Evolutionary conservation across 2,329 filamentous ascomycete species (phyloP).

Genomic region (Elsinoe australis): DNA sequence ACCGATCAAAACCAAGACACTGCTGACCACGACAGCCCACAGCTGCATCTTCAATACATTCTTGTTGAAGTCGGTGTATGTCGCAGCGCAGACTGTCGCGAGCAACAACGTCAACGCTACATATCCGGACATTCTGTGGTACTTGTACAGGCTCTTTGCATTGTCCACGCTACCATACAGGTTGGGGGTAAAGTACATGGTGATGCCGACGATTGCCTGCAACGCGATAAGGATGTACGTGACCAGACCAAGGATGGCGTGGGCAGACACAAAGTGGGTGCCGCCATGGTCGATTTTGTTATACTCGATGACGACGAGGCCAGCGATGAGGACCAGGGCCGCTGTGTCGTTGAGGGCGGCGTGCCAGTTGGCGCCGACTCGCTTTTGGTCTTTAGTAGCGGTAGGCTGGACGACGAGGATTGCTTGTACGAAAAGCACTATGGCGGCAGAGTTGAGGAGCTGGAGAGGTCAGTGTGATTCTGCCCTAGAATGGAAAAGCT

Average conservation of each 20-base stretch:
- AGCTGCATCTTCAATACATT: conserved; percentile 62
- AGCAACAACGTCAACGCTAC: conserved; percentile 61
- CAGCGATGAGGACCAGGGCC: conserved; percentile 54
- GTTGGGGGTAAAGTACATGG: conserved; percentile 67
- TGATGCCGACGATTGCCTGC: conserved; percentile 73
- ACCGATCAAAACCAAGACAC: conserved; percentile 60
- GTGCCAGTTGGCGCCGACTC: conserved; percentile 55
- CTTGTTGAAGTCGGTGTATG: conserved; percentile 65
- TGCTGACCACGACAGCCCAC: conserved; percentile 65
- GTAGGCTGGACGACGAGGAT: conserved; percentile 85
- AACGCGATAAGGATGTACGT: conserved; percentile 62
- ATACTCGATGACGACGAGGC: conserved; percentile 65
- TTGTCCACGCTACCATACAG: conserved; percentile 72
- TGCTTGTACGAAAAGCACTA: conserved; percentile 70
- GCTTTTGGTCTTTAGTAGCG: conserved; percentile 66
- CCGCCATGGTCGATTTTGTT: conserved; percentile 69
- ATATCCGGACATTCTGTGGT: conserved; percentile 75
- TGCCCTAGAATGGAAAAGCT: conserved; percentile 20
- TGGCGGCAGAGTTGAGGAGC: conserved; percentile 54
- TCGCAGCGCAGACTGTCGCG: conserved; percentile 66
- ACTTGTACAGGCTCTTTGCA: conserved; percentile 83
- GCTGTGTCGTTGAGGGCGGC: conserved; percentile 61
- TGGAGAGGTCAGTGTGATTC: conserved; percentile 22
- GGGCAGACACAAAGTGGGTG: conserved; percentile 68
- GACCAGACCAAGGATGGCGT: conserved; percentile 73